A percentile compares a stretch with the other conserved stretches of the same genome.
Evolutionary conservation across 495 filamentous ascomycete genomes (phyloP).

Genomic region (Talaromyces liani): DNA sequence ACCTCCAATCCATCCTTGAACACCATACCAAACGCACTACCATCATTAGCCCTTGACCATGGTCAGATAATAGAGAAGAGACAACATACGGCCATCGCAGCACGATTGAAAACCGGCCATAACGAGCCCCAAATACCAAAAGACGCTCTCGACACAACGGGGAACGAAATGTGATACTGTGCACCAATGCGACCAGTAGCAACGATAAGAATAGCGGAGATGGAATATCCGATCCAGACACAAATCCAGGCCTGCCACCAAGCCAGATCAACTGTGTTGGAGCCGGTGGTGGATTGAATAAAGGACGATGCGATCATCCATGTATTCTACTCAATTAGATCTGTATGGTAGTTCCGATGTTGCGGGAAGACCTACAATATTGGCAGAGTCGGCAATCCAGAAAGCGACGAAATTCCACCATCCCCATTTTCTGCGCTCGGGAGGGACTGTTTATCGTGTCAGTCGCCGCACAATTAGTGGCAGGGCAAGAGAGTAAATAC

Average conservation of each 20-base stretch:
- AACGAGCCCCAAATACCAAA: slow-evolving; percentile 85
- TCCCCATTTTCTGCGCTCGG: slow-evolving; percentile 77
- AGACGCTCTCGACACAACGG: slow-evolving; percentile 63
- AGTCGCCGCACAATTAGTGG: background rate
- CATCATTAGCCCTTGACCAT: background rate
- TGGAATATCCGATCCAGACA: slow-evolving; percentile 75
- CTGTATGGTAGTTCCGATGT: background rate
- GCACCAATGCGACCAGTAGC: slow-evolving; percentile 79
- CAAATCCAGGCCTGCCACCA: slow-evolving; percentile 98
- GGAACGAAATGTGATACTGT: slow-evolving; percentile 85
- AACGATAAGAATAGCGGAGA: slow-evolving; percentile 68
- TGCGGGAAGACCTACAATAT: slow-evolving; percentile 52
- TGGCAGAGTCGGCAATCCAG: slow-evolving; percentile 91
- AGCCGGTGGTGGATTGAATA: slow-evolving; percentile 44
- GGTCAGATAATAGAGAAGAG: slow-evolving; percentile 14
- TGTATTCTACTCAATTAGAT: slow-evolving; percentile 53
- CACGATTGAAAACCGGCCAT: slow-evolving; percentile 88
- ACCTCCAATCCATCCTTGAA: slow-evolving; percentile 80
- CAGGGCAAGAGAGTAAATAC: slow-evolving; percentile 20
- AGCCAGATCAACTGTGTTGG: slow-evolving; percentile 51
- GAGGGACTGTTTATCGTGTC: slow-evolving; percentile 53
- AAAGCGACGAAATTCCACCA: slow-evolving; percentile 86
- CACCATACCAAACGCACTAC: slow-evolving; percentile 57
- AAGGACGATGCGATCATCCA: slow-evolving; percentile 93
- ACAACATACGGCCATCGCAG: slow-evolving; percentile 64